Evolutionary conservation across 805 yeast genomes (phyloP).

Genomic region (Candida tallmaniae): DNA sequence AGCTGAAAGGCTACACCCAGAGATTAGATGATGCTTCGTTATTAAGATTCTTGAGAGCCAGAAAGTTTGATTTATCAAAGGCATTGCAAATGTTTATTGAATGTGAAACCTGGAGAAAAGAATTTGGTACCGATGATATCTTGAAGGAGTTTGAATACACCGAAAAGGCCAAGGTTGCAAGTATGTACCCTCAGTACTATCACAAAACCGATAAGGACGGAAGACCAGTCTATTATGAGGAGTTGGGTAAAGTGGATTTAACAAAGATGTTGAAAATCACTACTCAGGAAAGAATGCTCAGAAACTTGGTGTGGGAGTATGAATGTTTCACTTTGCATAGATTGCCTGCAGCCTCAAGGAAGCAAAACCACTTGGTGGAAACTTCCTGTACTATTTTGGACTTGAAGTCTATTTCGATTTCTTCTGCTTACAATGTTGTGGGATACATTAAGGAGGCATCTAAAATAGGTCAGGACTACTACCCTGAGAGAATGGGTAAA

Average conservation of each 20-base stretch:
- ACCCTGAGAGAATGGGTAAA: slow-evolving; percentile 99
- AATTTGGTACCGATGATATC: slow-evolving; percentile 82
- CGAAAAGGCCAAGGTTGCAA: slow-evolving; percentile 89
- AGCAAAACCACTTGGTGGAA: slow-evolving; percentile 72
- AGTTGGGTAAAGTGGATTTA: slow-evolving; percentile 85
- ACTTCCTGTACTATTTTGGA: slow-evolving; percentile 96
- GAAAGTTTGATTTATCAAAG: slow-evolving; percentile 81
- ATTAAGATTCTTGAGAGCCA: slow-evolving; percentile 85
- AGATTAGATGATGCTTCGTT: slow-evolving; percentile 85
- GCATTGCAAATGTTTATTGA: slow-evolving; percentile 78
- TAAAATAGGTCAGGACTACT: slow-evolving; percentile 90
- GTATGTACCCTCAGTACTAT: slow-evolving; percentile 92
- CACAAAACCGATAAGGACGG: slow-evolving; percentile 97
- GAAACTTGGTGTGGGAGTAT: slow-evolving; percentile 96
- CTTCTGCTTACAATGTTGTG: slow-evolving; percentile 79
- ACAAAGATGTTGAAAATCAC: slow-evolving; percentile 91
- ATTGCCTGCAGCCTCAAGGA: slow-evolving; percentile 91
- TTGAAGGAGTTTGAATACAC: slow-evolving; percentile 82
- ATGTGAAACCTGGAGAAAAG: slow-evolving; percentile 90
- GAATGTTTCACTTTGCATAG: slow-evolving; percentile 82
- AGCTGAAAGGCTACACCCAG: slow-evolving; percentile 61
- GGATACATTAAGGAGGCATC: slow-evolving; percentile 92
- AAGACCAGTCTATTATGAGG: slow-evolving; percentile 93
- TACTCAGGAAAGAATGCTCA: slow-evolving; percentile 91
- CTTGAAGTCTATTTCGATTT: slow-evolving; percentile 86